Evolutionary conservation across 148 eudicot species (phyloP).

Genomic region (Pouteria glomerata): DNA sequence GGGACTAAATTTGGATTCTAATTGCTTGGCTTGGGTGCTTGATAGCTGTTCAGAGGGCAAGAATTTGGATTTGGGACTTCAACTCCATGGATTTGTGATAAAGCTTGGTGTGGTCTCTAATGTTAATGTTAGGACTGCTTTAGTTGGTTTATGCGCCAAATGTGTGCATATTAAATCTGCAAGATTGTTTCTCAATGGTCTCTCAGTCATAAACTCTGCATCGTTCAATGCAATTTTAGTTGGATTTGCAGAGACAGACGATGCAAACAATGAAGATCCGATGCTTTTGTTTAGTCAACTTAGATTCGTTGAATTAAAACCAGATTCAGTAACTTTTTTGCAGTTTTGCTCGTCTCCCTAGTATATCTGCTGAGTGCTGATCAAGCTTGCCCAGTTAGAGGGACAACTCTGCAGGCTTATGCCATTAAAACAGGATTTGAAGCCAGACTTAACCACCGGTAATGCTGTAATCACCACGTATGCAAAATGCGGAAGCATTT

Average conservation of each 20-base stretch:
- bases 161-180: conserved; percentile 11
- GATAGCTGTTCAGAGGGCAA: conserved; percentile 16
- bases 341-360: conserved; percentile 2
- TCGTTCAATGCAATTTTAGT: conserved; percentile 18
- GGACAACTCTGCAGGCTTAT: conserved; percentile 6
- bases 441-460: not conserved
- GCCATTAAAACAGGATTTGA: conserved; percentile 13
- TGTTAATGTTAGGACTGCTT: conserved; percentile 13
- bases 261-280: conserved; percentile 2
- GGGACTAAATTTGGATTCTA: conserved; percentile 14
- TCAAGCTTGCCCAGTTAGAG: conserved; percentile 1
- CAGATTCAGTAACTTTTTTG: conserved; percentile 17
- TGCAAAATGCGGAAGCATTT: conserved; percentile 11
- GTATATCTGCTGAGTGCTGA: conserved; percentile 5
- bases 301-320: not conserved
- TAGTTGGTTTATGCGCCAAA: conserved; percentile 19
- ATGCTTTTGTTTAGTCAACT: conserved; percentile 8
- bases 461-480: conserved; percentile 16
- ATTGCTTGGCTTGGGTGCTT: conserved; percentile 12
- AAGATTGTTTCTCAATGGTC: conserved; percentile 5
- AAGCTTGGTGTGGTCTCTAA: conserved; percentile 13
- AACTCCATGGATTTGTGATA: conserved; percentile 14
- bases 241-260: conserved; percentile 1
- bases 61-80: conserved; percentile 11
- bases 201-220: not conserved